Base-by-base conservation (phyloP, 2,329 filamentous ascomycete genomes). In the Trichoderma cornu-damae region DNA sequence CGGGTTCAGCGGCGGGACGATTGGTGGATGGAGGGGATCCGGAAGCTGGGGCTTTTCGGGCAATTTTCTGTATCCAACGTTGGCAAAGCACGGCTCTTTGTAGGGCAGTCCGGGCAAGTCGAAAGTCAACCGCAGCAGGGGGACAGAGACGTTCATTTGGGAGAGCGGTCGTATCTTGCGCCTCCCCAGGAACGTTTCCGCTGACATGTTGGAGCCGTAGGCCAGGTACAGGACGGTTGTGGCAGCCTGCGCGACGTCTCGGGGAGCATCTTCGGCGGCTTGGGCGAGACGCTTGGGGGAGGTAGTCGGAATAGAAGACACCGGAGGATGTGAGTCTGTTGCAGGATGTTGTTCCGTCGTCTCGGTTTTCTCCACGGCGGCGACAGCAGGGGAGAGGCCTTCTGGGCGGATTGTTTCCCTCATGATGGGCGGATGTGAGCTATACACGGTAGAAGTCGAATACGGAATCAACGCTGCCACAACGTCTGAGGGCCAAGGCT, bases 31-130 rank as follows among this genome's bases (percentile, higher is more conserved):
- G 46, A 60, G 65, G 16, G 68, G 68, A 51, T 68, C 68, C 16
- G 72, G 70, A 28, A 72, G 68, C 59, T 66, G 67, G 12, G 66
- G 68, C 58, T 69, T 65, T 59, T 73, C 75, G 14, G 75, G 77
- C 38, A 79, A 62, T 68, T 84, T 78, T 47, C 87, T 82, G 52
- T 79, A 78, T 14, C 80, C 81, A 2, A 87, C 87, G 66, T 96
- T 96, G 58, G 90, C 91, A 70, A 97, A 96, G 71, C 93, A 96
- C 0, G 94, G 93, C 72, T 97, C 94, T 11, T 74, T 68, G 73
- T 97, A 97, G 0, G 94, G 89, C 1, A 96, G 67, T 1, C 91
- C 93, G 0, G 91, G 84, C 0, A 97, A 81, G 68, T 94, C 88
- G 70, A 99, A 96, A 6, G 86, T 89, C 52, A 99, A 77, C 49